phyloP scores from a whole-genome alignment of 2,329 filamentous ascomycete genomes.

The Davidsoniella neocaledoniae region DNA sequence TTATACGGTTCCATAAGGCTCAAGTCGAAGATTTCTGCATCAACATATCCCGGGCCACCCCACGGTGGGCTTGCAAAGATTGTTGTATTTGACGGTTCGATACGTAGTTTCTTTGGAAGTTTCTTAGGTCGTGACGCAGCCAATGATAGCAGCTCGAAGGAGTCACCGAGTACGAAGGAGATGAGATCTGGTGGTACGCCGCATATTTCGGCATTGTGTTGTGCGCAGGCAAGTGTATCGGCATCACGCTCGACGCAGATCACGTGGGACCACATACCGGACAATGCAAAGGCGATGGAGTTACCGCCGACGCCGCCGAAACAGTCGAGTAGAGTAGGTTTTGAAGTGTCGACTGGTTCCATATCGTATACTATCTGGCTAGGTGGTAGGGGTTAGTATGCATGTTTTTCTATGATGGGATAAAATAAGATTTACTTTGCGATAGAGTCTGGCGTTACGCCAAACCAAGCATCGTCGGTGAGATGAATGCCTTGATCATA shows the following conservation, averaged over 20 bases:
- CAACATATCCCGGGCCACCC: conserved; percentile 40
- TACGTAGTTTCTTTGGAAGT: conserved; percentile 24
- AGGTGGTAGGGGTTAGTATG: conserved; percentile 15
- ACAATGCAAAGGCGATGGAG: conserved; percentile 80
- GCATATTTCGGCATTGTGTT: conserved; percentile 79
- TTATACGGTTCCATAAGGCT: conserved; percentile 79
- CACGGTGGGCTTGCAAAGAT: conserved; percentile 44
- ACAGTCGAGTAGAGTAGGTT: conserved; percentile 61
- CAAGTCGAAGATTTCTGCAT: conserved; percentile 62
- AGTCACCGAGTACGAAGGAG: conserved; percentile 75
- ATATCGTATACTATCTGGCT: conserved; percentile 66
- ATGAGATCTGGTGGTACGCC: conserved; percentile 56
- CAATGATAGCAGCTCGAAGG: conserved; percentile 37
- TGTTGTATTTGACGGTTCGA: conserved; percentile 27
- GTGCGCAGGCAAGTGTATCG: conserved; percentile 69
- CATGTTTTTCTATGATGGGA: neutral
- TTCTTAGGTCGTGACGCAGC: conserved; percentile 16
- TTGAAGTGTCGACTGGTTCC: conserved; percentile 30
- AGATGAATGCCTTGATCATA: conserved; percentile 82
- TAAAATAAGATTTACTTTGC: conserved; percentile 45
- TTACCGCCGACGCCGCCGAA: conserved; percentile 92
- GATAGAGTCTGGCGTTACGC: conserved; percentile 84
- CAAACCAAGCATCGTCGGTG: conserved; percentile 92
- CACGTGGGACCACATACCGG: conserved; percentile 61
- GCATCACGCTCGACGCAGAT: conserved; percentile 80